Evolutionary conservation across 257 asterid species (phyloP), one percentile per base, ranked within the genome.

Genomic region (Solanum virginianum): DNA sequence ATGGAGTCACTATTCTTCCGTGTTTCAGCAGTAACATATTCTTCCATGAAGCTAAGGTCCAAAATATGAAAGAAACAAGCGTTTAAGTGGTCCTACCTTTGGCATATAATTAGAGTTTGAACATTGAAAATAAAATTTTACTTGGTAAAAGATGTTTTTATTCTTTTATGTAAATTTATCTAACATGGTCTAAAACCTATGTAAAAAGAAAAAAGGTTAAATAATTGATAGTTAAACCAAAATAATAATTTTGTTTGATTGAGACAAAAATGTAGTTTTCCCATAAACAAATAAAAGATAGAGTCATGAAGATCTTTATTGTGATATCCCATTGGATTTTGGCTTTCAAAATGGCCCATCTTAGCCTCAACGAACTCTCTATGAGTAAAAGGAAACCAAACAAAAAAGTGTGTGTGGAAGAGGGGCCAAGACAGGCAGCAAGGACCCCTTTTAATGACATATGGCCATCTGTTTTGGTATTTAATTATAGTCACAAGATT

Each of bases 261-360:
- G 29, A 70, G 54, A 39, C 54, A 17, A 39, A 63, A 6, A 32
- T 70, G 17, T 18, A 16, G 4, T 10, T 18, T 10, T 70, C 7
- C 10, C 22, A 39, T 36, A 70, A 39, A 16, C 13, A 2, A 70
- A 68, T 7, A 29, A 32, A 14, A 39, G 53, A 83, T 80, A 74
- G 72, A 70, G 87, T 83, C 89, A 87, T 84, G 85, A 88, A 90
- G 49, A 94, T 90, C 93, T 91, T 87, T 77, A 86, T 87, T 86
- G 87, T 90, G 89, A 81, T 86, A 88, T 85, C 90, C 88, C 88
- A 82, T 81, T 88, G 92, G 94, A 91, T 92, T 86, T 79, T 88
- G 91, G 85, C 92, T 92, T 94, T 91, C 94, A 89, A 86, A 82
- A 84, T 71, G 85, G 87, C 36, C 96, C 96, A 90, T 89, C 68